Evolutionary conservation across 2,329 filamentous ascomycete species (phyloP).

Genomic region (Dactylella cylindrospora): DNA sequence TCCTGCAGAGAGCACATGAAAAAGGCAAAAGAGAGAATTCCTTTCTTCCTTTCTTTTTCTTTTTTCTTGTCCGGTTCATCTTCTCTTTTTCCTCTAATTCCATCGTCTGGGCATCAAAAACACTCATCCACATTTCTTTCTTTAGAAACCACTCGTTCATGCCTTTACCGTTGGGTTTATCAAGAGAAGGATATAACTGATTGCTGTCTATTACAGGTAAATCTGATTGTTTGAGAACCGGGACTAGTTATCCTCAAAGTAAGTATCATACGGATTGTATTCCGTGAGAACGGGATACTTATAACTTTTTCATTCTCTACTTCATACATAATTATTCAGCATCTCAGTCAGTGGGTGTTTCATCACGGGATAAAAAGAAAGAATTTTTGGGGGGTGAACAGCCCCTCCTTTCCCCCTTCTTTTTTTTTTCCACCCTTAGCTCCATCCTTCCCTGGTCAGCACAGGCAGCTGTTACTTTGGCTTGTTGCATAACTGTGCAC

Average conservation of each 20-base stretch:
- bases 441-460: constrained; percentile 44
- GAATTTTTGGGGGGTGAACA: constrained; percentile 28
- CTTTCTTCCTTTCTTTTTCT: constrained; percentile 41
- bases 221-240: background rate
- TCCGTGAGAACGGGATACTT: constrained; percentile 33
- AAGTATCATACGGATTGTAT: constrained; percentile 34
- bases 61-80: constrained; percentile 39
- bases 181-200: background rate
- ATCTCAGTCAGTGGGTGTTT: constrained; percentile 44
- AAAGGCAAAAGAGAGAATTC: constrained; percentile 40
- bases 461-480: constrained; percentile 45
- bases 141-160: constrained; percentile 38
- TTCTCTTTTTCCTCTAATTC: constrained; percentile 8
- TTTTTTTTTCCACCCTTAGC: constrained; percentile 39
- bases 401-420: constrained; percentile 44
- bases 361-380: constrained; percentile 44
- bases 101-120: too few species aligned
- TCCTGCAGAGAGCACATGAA: constrained; percentile 35
- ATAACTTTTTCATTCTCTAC: constrained; percentile 29
- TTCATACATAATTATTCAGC: constrained; percentile 36
- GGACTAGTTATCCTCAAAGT: constrained; percentile 25
- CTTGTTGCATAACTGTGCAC: constrained; percentile 44
- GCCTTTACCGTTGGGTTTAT: constrained; percentile 3
- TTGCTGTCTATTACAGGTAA: constrained; percentile 8
- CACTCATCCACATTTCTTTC: too few species aligned